These are phyloP conservation scores for Melocanna baccifera DNA, from an alignment of 176 grass and related monocot genomes.

Conservation along the genomic window DNA sequence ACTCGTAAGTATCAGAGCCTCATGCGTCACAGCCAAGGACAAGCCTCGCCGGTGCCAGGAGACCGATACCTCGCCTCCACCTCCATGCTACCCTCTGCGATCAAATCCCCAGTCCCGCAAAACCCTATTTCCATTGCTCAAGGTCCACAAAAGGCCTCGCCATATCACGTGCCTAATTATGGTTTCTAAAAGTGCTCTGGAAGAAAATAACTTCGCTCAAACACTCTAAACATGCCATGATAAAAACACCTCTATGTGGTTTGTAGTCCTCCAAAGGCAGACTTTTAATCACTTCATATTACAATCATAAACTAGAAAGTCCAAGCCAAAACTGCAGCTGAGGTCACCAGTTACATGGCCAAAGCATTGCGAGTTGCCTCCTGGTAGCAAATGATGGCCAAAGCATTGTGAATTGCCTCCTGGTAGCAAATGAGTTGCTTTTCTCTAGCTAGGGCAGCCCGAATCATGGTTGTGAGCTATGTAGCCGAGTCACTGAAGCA, in stretches of 20 bases:
- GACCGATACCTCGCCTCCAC: too few species aligned
- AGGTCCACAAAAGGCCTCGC: too few species aligned
- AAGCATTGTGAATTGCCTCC: background rate
- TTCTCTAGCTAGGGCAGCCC: background rate
- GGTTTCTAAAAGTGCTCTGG: background rate
- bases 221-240: background rate
- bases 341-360: background rate
- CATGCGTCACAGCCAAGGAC: too few species aligned
- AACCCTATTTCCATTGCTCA: too few species aligned
- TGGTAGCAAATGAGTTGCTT: background rate
- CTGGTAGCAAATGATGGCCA: background rate
- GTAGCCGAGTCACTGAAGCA: background rate
- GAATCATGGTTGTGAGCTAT: background rate
- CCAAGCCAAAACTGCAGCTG: background rate
- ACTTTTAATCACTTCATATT: background rate
- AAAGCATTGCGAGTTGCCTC: background rate
- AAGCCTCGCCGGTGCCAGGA: too few species aligned
- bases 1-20: too few species aligned
- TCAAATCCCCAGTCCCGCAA: too few species aligned
- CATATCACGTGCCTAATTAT: background rate
- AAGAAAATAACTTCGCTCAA: background rate
- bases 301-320: background rate
- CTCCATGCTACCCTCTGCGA: too few species aligned
- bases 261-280: background rate
- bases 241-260: background rate